Percentiles rank a stretch among this genome's conserved stretches.
Evolutionary conservation across 331 rosid genomes (phyloP).

Genomic region (Quercus tomentella): DNA sequence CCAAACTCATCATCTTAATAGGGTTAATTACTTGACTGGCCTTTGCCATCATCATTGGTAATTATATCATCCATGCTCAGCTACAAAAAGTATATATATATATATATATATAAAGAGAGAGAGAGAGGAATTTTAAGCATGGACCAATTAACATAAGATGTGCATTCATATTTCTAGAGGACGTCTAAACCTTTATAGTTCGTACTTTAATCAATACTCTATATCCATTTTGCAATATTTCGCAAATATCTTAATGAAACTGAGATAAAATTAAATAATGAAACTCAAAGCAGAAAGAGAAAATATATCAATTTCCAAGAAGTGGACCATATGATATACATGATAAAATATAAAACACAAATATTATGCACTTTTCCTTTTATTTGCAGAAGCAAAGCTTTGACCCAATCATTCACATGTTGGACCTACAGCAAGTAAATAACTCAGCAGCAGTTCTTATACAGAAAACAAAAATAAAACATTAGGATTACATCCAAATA

Average conservation of each 20-base stretch:
- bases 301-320: neutral
- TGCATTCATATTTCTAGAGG: neutral
- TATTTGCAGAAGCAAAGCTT: constrained; percentile 56
- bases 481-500: neutral
- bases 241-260: neutral
- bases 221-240: neutral
- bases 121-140: neutral
- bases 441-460: neutral
- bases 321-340: too few relatives aligned
- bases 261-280: too few relatives aligned
- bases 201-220: neutral
- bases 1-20: neutral
- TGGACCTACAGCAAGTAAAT: constrained; percentile 44
- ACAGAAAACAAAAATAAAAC: neutral
- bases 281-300: neutral
- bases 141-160: neutral
- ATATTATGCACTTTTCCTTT: constrained; percentile 53
- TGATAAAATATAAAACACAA: neutral
- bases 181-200: neutral
- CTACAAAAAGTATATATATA: neutral
- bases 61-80: neutral
- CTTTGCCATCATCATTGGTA: neutral
- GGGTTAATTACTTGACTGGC: neutral
- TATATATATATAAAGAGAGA: neutral
- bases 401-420: constrained; percentile 62